A percentile compares a stretch with the other conserved stretches of the same genome.
phyloP scores from a whole-genome alignment of 495 filamentous ascomycete genomes.

The Aspergillus campestris region DNA sequence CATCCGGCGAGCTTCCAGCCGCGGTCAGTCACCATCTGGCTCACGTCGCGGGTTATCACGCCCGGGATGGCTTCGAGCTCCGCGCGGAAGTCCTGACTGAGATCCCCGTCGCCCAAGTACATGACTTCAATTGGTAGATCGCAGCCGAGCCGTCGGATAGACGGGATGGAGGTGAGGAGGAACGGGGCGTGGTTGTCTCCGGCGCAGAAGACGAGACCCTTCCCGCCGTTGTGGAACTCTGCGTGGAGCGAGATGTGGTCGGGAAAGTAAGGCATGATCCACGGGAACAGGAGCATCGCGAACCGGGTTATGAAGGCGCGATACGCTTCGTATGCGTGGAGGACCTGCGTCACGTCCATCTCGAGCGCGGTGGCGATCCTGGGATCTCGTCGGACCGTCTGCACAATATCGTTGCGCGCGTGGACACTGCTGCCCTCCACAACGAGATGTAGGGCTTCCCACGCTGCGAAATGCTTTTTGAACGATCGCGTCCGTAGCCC shows the following conservation, averaged over 20 bases:
- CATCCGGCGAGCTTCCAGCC: slow-evolving; percentile 18
- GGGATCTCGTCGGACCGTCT: slow-evolving; percentile 9
- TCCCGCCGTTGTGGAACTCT: slow-evolving; percentile 10
- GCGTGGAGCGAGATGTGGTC: slow-evolving; percentile 22
- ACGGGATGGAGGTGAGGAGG: slow-evolving; percentile 23
- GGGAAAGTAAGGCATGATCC: slow-evolving; percentile 23
- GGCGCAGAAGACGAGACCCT: slow-evolving; percentile 27
- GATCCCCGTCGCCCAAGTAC: slow-evolving; percentile 28
- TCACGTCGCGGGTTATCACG: slow-evolving; percentile 14
- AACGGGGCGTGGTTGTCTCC: slow-evolving; percentile 21
- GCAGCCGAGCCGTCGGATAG: slow-evolving; percentile 24
- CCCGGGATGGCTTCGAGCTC: slow-evolving; percentile 8
- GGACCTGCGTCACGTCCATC: slow-evolving; percentile 5
- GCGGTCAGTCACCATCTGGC: slow-evolving; percentile 13
- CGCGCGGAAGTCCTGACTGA: slow-evolving; percentile 13
- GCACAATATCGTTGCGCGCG: slow-evolving; percentile 16
- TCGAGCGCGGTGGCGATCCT: slow-evolving; percentile 2
- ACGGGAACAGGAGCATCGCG: slow-evolving; percentile 20
- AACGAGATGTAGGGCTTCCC: slow-evolving; percentile 11
- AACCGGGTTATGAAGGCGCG: slow-evolving; percentile 17
- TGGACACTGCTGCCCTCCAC: slow-evolving; percentile 1
- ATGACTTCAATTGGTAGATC: slow-evolving; percentile 29
- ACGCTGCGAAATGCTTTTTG: slow-evolving; percentile 9
- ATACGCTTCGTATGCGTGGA: slow-evolving; percentile 22
- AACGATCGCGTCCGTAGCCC: slow-evolving; percentile 13